Base-by-base conservation (phyloP, 1,139 yeast species). In the Yarrowia galli region DNA sequence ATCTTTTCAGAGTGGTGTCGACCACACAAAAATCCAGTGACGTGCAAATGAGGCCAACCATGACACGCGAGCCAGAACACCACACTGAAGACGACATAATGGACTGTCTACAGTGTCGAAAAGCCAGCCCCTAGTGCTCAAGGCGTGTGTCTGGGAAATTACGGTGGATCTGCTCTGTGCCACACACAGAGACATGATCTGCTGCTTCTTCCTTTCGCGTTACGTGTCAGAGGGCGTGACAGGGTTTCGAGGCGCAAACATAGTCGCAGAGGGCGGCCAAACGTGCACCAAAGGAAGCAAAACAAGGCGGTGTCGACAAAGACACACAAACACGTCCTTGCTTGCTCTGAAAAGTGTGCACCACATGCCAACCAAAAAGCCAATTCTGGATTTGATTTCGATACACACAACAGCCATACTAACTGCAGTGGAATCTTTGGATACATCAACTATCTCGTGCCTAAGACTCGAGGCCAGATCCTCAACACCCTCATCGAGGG, bases 381-480 rank as follows among this genome's bases (percentile, higher is more conserved):
- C 53, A 28, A 48, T 28, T 23, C 10, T 12, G 53, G 28, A 15
- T 53, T 36, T 45, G 28, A 22, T 45, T 45, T 42, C 16, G n/a
- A n/a, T 13, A 12, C 23, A 28, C 10, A 32, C n/a, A 18, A 5
- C 36, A 48, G 38, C 32, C 7, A 16, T 53, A 48, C 56, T 67
- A 23, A 53, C 43, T 16, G 10, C 51, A 74, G 99, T 86, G 99
- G 99, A 79, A 96, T 96, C 79, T 96, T 96, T 80, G 99, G 99
- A 73, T 96, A 96, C 82, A 92, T 96, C 75, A 96, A 96, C 84
- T 96, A 91, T 80, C 85, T 95, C 77, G 97, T 92, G 71, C 97
- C 93, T 74, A 91, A 88, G 78, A 83, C 93, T 68, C 85, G 98
- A 80, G 98, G 97, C 65, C 97, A 93, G 75, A 92, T 96, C 79